Evolutionary conservation across 1,284 basidiomycete species (phyloP), one percentile per base, ranked within the genome.

Genomic region (Athelia psychrophila): DNA sequence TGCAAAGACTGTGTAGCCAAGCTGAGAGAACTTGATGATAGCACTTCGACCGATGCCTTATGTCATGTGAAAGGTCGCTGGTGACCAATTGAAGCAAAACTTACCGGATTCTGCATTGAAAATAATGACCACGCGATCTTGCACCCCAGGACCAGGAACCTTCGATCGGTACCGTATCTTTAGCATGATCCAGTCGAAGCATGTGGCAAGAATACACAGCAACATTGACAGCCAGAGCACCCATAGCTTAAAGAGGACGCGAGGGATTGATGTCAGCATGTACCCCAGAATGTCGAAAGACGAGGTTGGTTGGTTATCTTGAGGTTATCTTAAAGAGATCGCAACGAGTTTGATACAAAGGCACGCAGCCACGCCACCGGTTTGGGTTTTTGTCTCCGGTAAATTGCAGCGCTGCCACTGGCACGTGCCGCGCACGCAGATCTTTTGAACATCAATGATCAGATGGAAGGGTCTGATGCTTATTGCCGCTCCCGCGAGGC

Each of bases 1-100:
- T 63, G 60, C 62, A 56, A 71, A 70, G 40, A 71, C 65, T 8
- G 67, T 69, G 53, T 64, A 69, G 19, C 68, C 68, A 38, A 61
- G 56, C 56, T 69, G 61, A 18, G 68, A 69, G 54, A 68, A 65
- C 44, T 54, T 56, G 47, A 70, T 54, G 16, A 66, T 63, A 20
- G 63, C 54, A 44, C 59, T 60, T 54, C 60, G 59, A 42, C 67
- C 67, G 44, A 67, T 55, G 49, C 61, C 67, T 66, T 69, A 53
- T 38, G 30, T 36, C 22, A 30, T 55, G 45, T 44, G 20, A 30
- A 45, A 49, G 16, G 23, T 15, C 30, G 13, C 32, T 40, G 19
- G 30, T 33, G 30, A 23, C 51, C 2, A 19, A 23, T 46, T 46
- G 8, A 42, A 8, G 44, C 23, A 46, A 5, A n/a, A 45, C 61